These are phyloP conservation scores for button mushroom (Agaricus bisporus) DNA, from an alignment of 768 basidiomycete species.

Conservation along the genomic window DNA sequence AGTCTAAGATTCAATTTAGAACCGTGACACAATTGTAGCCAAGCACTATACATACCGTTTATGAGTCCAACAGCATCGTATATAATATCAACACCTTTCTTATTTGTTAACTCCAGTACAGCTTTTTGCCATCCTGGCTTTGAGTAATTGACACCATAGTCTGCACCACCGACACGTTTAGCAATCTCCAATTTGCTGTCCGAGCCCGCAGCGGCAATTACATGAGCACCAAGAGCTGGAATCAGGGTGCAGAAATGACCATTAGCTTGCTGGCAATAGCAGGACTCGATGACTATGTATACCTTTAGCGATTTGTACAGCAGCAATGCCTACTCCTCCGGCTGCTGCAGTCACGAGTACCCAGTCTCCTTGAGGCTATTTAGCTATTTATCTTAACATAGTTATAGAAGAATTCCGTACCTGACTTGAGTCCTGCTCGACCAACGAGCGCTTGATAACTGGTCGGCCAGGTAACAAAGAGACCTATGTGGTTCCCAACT, in stretches of 20 bases:
- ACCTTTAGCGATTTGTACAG: conserved; percentile 93
- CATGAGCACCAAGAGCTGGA: conserved; percentile 76
- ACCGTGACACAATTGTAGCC: not conserved
- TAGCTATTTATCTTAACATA: not conserved
- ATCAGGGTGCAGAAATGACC: not conserved
- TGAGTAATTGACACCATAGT: conserved; percentile 77
- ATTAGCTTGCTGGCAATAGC: not conserved
- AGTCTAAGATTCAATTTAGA: conserved; percentile 39
- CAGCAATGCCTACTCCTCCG: conserved; percentile 89
- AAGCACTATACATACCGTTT: conserved; percentile 35
- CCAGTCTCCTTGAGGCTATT: conserved; percentile 64
- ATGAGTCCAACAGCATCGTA: conserved; percentile 86
- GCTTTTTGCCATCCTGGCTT: conserved; percentile 83
- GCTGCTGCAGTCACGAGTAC: conserved; percentile 94
- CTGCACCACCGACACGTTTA: conserved; percentile 72
- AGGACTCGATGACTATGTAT: not conserved
- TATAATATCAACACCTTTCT: conserved; percentile 81
- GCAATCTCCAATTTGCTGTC: conserved; percentile 75
- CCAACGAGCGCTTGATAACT: conserved; percentile 89
- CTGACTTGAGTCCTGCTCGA: conserved; percentile 72
- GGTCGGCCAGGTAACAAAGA: conserved; percentile 89
- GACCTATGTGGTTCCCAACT: conserved; percentile 33
- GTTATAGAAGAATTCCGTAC: conserved; percentile 26
- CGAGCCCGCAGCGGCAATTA: conserved; percentile 90
- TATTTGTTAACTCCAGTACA: conserved; percentile 75